Evolutionary conservation across 1,284 basidiomycete species (phyloP), one percentile per base, ranked within the genome.

Genomic region (Boletus holoroseus): DNA sequence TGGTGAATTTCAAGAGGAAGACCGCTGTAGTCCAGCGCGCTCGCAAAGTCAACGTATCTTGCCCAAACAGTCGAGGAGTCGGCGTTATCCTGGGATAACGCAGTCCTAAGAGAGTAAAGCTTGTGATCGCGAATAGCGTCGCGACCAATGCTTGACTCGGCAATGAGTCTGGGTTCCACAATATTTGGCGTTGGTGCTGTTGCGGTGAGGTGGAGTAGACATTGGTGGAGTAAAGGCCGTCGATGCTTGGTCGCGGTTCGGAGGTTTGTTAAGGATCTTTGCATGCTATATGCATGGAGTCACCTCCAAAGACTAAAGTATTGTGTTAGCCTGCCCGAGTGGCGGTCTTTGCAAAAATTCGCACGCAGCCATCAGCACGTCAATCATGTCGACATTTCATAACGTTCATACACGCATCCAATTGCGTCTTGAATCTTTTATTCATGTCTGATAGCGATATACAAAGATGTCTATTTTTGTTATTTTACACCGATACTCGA

Each of bases 1-100:
- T 81, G 83, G 66, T 89, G 86, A 15, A 84, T 58, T 53, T 81
- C 74, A 20, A 84, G 64, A 12, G 86, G 83, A 44, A 88, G 68
- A 20, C 65, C 63, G 24, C 75, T 68, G 36, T 63, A 57, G 37
- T 74, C 80, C 36, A 77, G 63, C 51, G 70, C 62, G 53, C 73
- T 71, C 44, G 84, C 66, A 42, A 83, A 68, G 55, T 78, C 79
- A 44, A 73, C 65, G 65, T 88, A 88, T 59, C 71, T 68, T 24
- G 69, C 65, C 85, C 85, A 88, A 15, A 83, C 73, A 22, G 71
- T 70, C 26, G 75, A 71, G 3, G 76, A 74, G 53, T 73, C 72
- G 1, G 66, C 59, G 38, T 64, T 57, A 28, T 60, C 58, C 35
- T 55, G 60, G 12, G 60, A 58, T 24, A 77, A 57, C 11, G 60